Conservation (phyloP, 805 yeast species). For the Yarrowia porcina region DNA sequence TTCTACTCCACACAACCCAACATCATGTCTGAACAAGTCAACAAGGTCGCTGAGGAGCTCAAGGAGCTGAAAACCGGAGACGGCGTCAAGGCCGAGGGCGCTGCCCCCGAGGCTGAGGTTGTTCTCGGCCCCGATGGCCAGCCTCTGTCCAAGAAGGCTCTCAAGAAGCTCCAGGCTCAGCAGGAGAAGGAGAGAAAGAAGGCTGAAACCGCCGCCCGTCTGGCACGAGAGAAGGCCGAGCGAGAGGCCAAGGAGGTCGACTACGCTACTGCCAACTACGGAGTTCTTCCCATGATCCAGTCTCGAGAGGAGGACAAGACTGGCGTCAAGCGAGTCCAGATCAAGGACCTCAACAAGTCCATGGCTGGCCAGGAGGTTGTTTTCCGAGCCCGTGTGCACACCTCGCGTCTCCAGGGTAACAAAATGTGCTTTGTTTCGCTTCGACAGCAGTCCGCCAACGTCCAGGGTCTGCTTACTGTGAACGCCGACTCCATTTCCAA, state of each 20-base stretch:
- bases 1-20: background rate
- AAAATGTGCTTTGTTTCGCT: slow-evolving; percentile 86
- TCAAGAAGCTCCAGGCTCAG: slow-evolving; percentile 87
- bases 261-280: slow-evolving; percentile 83
- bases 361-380: slow-evolving; percentile 72
- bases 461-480: slow-evolving; percentile 82
- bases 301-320: slow-evolving; percentile 55
- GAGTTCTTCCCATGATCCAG: slow-evolving; percentile 83
- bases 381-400: slow-evolving; percentile 92
- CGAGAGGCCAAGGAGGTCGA: slow-evolving; percentile 74
- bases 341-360: slow-evolving; percentile 51
- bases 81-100: slow-evolving; percentile 22
- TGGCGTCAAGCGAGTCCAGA: slow-evolving; percentile 59
- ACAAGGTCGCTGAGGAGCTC: slow-evolving; percentile 32
- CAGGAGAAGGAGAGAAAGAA: slow-evolving; percentile 85
- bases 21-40: slow-evolving; percentile 32
- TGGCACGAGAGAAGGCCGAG: slow-evolving; percentile 82
- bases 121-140: slow-evolving; percentile 69
- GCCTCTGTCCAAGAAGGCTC: slow-evolving; percentile 88
- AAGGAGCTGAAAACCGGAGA: slow-evolving; percentile 22
- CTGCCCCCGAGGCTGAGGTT: slow-evolving; percentile 31
- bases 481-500: slow-evolving; percentile 71
- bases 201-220: slow-evolving; percentile 85
- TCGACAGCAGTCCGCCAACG: slow-evolving; percentile 80
- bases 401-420: slow-evolving; percentile 92